These are phyloP conservation scores for Macadamia integrifolia DNA, from an alignment of 164 flowering plant genomes.

Conservation along the genomic window DNA sequence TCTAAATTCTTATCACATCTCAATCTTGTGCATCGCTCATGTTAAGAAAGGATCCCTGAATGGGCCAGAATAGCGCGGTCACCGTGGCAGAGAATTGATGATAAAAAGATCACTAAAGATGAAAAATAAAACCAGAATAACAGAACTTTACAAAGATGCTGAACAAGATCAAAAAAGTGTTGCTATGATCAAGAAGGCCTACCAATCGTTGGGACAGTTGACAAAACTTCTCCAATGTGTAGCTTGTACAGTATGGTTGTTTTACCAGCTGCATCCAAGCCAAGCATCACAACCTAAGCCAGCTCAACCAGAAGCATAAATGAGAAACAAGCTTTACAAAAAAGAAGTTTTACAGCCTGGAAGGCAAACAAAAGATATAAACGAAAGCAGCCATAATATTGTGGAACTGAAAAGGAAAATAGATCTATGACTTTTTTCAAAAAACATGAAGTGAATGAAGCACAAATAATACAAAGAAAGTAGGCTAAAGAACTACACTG, in stretches of 20 bases:
- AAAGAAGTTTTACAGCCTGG: background rate
- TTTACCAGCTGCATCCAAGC: conserved; percentile 99
- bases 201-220: conserved; percentile 99
- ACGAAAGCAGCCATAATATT: background rate
- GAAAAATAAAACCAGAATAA: too few species aligned
- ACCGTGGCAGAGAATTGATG: too few species aligned
- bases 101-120: too few species aligned
- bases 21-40: too few species aligned
- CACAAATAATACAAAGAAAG: background rate
- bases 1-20: too few species aligned
- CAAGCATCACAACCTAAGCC: conserved; percentile 96
- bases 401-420: background rate
- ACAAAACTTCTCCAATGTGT: conserved; percentile 94
- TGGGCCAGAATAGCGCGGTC: too few species aligned
- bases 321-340: background rate
- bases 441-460: background rate
- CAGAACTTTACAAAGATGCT: background rate
- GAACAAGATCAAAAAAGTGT: conserved; percentile 3
- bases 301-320: conserved; percentile 10
- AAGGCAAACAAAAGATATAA: background rate
- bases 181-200: conserved; percentile 13
- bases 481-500: too few species aligned
- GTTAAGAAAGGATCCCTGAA: too few species aligned
- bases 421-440: background rate
- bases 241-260: conserved; percentile 93